Evolutionary conservation across 148 eudicot genomes (phyloP).

Genomic region (Tetragonia tetragonoides): DNA sequence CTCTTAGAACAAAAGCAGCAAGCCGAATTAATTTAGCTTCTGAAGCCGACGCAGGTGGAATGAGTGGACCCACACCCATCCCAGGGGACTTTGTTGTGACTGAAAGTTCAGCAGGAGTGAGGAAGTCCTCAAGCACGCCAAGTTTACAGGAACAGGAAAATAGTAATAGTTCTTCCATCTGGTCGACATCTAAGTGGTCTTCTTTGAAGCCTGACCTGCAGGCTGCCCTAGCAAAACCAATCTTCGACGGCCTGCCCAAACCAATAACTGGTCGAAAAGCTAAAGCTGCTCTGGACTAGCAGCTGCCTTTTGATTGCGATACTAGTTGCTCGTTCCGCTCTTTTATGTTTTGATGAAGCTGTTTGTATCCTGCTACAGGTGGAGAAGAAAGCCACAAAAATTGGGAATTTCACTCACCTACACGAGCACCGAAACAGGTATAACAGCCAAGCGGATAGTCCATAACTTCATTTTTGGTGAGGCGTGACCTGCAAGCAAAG

Average conservation of each 20-base stretch:
- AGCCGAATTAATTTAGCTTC: conserved; percentile 53
- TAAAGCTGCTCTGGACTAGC: conserved; percentile 85
- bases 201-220: conserved; percentile 76
- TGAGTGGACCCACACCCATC: conserved; percentile 31
- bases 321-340: not conserved
- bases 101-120: conserved; percentile 48
- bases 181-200: conserved; percentile 68
- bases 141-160: conserved; percentile 65
- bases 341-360: not conserved
- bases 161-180: conserved; percentile 43
- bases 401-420: not conserved
- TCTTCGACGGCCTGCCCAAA: conserved; percentile 79
- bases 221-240: conserved; percentile 69
- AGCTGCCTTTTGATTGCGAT: not conserved
- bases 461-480: not conserved
- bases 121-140: conserved; percentile 83
- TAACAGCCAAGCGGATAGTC: not conserved
- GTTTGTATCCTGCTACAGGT: not conserved
- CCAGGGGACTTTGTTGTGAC: conserved; percentile 44
- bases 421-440: not conserved
- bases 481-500: not conserved
- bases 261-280: conserved; percentile 59
- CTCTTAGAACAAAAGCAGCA: conserved; percentile 72
- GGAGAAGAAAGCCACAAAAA: not conserved
- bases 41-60: conserved; percentile 40